A percentile compares a stretch with the other conserved stretches of the same genome.
phyloP scores from a whole-genome alignment of 129 eudicot species.

The Saposhnikovia divaricata region DNA sequence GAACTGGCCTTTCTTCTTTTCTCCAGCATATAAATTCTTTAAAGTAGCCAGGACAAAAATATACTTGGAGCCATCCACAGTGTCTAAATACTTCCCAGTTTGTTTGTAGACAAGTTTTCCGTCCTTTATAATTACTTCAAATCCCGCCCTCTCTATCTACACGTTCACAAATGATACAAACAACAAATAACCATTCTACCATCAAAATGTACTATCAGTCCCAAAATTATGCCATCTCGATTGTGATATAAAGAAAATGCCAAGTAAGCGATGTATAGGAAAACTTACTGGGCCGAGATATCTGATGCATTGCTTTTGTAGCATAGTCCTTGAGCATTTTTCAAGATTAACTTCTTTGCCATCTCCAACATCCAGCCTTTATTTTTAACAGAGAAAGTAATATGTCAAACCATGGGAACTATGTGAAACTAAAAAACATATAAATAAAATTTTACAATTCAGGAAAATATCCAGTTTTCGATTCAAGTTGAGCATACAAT shows the following conservation, averaged over 20 bases:
- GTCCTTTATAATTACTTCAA: constrained; percentile 50
- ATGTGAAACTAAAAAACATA: too few species aligned
- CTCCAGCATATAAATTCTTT: constrained; percentile 25
- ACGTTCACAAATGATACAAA: neutral
- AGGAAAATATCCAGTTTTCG: too few species aligned
- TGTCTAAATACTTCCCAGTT: constrained; percentile 35
- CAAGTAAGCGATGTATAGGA: neutral
- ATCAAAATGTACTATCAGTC: neutral
- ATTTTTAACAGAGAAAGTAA: constrained; percentile 2
- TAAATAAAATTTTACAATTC: too few species aligned
- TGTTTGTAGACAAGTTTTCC: constrained; percentile 66
- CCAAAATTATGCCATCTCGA: neutral
- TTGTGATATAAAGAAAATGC: neutral
- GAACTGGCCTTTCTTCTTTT: constrained; percentile 66
- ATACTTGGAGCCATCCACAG: constrained; percentile 57
- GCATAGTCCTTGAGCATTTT: constrained; percentile 57
- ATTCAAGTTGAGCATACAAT: too few species aligned
- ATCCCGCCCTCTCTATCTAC: constrained; percentile 77
- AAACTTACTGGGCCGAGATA: constrained; percentile 77
- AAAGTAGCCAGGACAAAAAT: neutral
- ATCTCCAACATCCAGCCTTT: constrained; percentile 89
- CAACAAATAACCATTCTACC: neutral
- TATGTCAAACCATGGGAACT: too few species aligned
- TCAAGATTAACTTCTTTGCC: constrained; percentile 68
- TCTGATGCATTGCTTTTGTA: constrained; percentile 71